A percentile compares a stretch with the other conserved stretches of the same genome.
These are phyloP conservation scores for Xylaria sp. DNA, from an alignment of 2,329 filamentous ascomycete species.

Conservation along the genomic window DNA sequence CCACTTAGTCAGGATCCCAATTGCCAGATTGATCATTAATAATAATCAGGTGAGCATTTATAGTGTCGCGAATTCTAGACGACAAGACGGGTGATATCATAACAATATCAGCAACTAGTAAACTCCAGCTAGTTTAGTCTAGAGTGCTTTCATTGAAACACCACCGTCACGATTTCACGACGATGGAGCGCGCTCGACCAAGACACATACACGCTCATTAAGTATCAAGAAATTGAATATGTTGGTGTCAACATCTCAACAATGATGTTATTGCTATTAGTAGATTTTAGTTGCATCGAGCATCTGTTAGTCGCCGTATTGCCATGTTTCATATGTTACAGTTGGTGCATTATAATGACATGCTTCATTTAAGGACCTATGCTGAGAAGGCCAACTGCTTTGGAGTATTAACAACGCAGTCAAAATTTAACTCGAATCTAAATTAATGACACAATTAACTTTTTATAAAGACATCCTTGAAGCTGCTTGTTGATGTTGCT, in stretches of 20 bases:
- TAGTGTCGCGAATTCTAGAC: neutral
- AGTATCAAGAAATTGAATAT: neutral
- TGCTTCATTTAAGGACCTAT: neutral
- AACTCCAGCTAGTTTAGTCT: conserved; percentile 13
- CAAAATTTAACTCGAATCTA: conserved; percentile 11
- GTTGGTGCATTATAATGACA: neutral
- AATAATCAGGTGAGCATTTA: neutral
- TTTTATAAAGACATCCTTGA: neutral
- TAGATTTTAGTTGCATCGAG: neutral
- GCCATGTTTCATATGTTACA: neutral
- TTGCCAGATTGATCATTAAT: neutral
- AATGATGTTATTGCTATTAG: neutral
- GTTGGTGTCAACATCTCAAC: too few relatives aligned
- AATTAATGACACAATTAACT: conserved; percentile 18
- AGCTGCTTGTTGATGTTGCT: conserved; percentile 22
- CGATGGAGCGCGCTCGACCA: neutral
- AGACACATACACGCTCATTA: neutral
- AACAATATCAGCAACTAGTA: conserved; percentile 15
- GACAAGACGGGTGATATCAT: conserved; percentile 39
- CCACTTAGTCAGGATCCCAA: neutral
- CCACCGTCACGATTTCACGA: conserved; percentile 3
- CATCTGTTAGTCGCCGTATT: neutral
- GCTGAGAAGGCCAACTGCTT: neutral
- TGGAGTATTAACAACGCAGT: neutral
- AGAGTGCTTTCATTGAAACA: conserved; percentile 18